phyloP scores from a whole-genome alignment of 192 early-diverging fungal species.

The Jimgerdemannia flammicorona region DNA sequence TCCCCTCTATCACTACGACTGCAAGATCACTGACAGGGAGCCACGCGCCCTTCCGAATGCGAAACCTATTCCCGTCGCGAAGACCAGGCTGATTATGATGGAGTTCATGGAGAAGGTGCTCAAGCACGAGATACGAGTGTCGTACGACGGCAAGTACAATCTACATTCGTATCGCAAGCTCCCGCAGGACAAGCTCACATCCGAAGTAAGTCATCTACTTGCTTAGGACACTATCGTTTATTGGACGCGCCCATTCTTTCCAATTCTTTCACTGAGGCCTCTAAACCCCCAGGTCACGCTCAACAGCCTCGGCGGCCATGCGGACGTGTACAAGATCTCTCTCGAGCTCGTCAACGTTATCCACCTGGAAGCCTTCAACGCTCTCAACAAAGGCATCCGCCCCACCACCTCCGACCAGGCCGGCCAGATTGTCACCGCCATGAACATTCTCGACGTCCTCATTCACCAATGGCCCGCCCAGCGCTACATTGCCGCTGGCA shows the following conservation, averaged over 20 bases:
- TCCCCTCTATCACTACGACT: not conserved
- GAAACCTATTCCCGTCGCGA: not conserved
- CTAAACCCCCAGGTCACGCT: not conserved
- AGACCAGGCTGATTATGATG: not conserved
- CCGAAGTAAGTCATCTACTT: not conserved
- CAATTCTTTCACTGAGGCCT: not conserved
- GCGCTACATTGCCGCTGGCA: not conserved
- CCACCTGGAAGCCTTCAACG: not conserved
- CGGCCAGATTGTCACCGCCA: not conserved
- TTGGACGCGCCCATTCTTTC: not conserved
- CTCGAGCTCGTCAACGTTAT: not conserved
- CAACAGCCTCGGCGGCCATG: not conserved
- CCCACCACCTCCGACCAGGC: not conserved
- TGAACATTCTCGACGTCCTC: not conserved
- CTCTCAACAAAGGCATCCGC: not conserved
- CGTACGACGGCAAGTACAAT: not conserved
- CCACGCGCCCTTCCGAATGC: not conserved
- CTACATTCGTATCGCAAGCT: not conserved
- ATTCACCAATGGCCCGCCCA: not conserved
- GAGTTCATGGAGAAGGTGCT: not conserved
- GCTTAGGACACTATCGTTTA: not conserved
- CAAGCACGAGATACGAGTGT: not conserved
- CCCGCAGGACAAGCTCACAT: not conserved
- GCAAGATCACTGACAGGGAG: not conserved
- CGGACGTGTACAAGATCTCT: not conserved